Conservation (phyloP, 1,139 yeast genomes). For the Yamadazyma sp. region DNA sequence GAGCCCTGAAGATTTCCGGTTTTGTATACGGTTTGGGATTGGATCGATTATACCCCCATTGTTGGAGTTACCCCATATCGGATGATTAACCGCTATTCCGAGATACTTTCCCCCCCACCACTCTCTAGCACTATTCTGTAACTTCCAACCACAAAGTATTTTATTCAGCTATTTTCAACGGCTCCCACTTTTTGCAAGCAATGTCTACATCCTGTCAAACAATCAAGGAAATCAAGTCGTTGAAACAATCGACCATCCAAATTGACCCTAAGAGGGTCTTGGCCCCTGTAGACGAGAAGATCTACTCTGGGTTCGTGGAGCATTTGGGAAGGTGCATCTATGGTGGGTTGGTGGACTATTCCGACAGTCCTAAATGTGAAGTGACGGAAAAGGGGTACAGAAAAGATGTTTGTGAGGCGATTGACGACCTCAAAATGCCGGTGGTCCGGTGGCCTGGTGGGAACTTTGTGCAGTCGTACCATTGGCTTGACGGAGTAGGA, state of each 20-base stretch:
- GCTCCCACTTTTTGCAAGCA: neutral
- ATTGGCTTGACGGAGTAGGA: slow-evolving; percentile 34
- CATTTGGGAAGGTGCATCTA: slow-evolving; percentile 34
- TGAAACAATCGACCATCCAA: slow-evolving; percentile 9
- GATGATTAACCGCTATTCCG: neutral
- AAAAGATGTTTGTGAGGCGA: slow-evolving; percentile 26
- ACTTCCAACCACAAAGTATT: no score
- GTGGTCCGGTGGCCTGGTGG: slow-evolving; percentile 36
- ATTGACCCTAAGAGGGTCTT: slow-evolving; percentile 14
- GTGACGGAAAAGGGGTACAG: slow-evolving; percentile 26
- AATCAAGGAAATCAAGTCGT: slow-evolving; percentile 9
- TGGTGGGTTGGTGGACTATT: slow-evolving; percentile 31
- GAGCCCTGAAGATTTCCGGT: no score
- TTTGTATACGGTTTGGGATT: no score
- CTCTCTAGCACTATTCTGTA: no score
- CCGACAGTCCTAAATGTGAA: slow-evolving; percentile 15
- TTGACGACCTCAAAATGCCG: slow-evolving; percentile 28
- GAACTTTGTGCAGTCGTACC: slow-evolving; percentile 30
- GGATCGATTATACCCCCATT: neutral
- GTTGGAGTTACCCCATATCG: neutral
- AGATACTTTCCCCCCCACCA: neutral
- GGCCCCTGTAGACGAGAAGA: slow-evolving; percentile 22
- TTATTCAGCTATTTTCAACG: no score
- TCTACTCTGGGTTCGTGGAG: slow-evolving; percentile 31
- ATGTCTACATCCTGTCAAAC: slow-evolving; percentile 16